A percentile compares a stretch with the other conserved stretches of the same genome.
Conservation (phyloP, 352 stramenopile genomes). For the Phytophthora pistaciae region DNA sequence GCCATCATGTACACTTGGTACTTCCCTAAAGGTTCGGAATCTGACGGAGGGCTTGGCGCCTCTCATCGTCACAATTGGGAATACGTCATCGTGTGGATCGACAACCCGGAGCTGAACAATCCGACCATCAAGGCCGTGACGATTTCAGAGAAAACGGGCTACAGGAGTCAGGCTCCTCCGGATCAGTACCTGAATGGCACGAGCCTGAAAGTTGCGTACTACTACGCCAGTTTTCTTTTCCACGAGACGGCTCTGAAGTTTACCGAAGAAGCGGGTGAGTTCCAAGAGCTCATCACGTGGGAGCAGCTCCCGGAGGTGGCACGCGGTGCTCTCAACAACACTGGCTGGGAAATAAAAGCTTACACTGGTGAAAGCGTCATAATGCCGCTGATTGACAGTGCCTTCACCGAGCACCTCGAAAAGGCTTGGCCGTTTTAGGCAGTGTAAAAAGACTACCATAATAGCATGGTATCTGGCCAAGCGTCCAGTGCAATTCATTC, state of each 20-base stretch:
- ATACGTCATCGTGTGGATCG: conserved; percentile 4
- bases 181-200: background rate
- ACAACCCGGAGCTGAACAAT: background rate
- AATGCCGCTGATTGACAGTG: background rate
- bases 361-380: too few species aligned
- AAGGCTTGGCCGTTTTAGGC: background rate
- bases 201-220: background rate
- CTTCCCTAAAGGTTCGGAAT: background rate
- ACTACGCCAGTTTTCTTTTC: background rate
- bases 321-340: background rate
- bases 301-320: conserved; percentile 1
- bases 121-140: background rate
- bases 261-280: background rate
- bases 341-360: too few species aligned
- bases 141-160: background rate
- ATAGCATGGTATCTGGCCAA: too few species aligned
- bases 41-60: background rate
- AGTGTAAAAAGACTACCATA: too few species aligned
- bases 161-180: background rate
- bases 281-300: background rate
- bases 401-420: background rate
- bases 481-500: too few species aligned
- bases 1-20: conserved; percentile 1
- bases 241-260: background rate
- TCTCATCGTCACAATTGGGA: conserved; percentile 30